Evolutionary conservation across 192 early-diverging fungal genomes (phyloP), one percentile per base, ranked within the genome.

Genomic region (Hyaloraphidium curvatum): DNA sequence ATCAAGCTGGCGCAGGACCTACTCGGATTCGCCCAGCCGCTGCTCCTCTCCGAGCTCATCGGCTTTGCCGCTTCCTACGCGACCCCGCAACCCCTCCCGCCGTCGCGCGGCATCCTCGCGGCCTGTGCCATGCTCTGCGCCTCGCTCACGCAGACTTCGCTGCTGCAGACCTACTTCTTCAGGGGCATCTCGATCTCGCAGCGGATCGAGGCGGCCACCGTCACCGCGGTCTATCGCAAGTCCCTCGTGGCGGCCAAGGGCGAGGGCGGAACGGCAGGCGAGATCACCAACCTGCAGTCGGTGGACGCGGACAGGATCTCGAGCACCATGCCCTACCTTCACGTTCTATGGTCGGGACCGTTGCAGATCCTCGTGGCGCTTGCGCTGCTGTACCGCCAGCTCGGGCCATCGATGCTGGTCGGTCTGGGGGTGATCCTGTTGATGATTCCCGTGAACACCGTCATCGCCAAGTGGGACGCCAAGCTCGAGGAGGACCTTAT

Each of bases 81-180:
- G 4, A 61, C 66, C 9, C 57, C 27, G 54, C 9, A 56, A 56
- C 75, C 70, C 7, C 63, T 78, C 39, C 82, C 84, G 3, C 52
- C 81, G 3, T 76, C 80, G n/a, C 56, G 76, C 22, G 92, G 92
- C 17, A 76, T 80, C 55, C 61, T 75, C n/a, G 87, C 90, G 52
- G 87, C 92, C 17, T 39, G 66, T 68, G 60, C 35, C 29, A 91
- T 97, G 87, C 72, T 91, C 31, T 11, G 70, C 16, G 72, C 78
- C 39, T 83, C 82, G 56, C 29, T 85, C 7, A 59, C 68, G 1
- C 86, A 92, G 63, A 86, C 90, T 1, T 61, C 81, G 33, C 65
- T 89, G 9, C 68, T 90, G 28, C 87, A 92, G 58, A 89, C 90
- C 56, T 88, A 90, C 66, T 86, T 89, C 67, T 86, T 90, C 53